These are phyloP conservation scores for Aspergillus fischeri DNA, from an alignment of 2,329 filamentous ascomycete species.

Conservation along the genomic window DNA sequence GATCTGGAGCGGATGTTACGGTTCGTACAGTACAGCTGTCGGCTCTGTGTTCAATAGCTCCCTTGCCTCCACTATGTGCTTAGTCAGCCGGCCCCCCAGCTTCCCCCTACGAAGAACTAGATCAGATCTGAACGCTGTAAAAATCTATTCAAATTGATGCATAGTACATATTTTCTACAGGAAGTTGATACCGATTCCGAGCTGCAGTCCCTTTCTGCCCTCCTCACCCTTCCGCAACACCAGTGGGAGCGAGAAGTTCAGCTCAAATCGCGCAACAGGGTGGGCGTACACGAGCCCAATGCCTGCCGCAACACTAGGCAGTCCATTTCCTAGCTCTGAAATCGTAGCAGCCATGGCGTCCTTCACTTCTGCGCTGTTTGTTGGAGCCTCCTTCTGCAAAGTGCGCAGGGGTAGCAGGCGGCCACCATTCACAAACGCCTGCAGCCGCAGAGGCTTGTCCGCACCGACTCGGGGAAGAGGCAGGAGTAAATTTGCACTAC, in stretches of 20 bases:
- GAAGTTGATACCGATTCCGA: slow-evolving; percentile 96
- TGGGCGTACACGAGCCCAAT: slow-evolving; percentile 92
- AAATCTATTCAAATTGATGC: slow-evolving; percentile 4
- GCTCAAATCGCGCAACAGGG: slow-evolving; percentile 85
- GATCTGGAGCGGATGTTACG: neutral
- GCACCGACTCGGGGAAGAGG: slow-evolving; percentile 77
- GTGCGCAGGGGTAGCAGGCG: slow-evolving; percentile 72
- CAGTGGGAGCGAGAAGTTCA: slow-evolving; percentile 90
- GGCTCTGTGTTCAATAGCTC: neutral
- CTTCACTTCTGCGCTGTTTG: slow-evolving; percentile 45
- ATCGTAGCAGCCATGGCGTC: slow-evolving; percentile 55
- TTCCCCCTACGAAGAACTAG: neutral
- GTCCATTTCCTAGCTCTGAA: slow-evolving; percentile 65
- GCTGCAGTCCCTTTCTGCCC: slow-evolving; percentile 82
- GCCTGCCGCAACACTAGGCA: slow-evolving; percentile 82
- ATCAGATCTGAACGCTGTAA: slow-evolving; percentile 1
- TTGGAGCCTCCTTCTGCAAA: slow-evolving; percentile 44
- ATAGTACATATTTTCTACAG: slow-evolving; percentile 53
- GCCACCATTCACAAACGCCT: slow-evolving; percentile 88
- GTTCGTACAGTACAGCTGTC: neutral
- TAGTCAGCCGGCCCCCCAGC: neutral
- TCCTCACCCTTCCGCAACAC: slow-evolving; percentile 79
- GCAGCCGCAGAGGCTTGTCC: slow-evolving; percentile 79
- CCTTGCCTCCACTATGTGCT: neutral
- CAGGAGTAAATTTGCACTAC: slow-evolving; percentile 77